Base-by-base conservation (phyloP, 2,329 filamentous ascomycete genomes). In the Ophiostoma angusticollis region DNA sequence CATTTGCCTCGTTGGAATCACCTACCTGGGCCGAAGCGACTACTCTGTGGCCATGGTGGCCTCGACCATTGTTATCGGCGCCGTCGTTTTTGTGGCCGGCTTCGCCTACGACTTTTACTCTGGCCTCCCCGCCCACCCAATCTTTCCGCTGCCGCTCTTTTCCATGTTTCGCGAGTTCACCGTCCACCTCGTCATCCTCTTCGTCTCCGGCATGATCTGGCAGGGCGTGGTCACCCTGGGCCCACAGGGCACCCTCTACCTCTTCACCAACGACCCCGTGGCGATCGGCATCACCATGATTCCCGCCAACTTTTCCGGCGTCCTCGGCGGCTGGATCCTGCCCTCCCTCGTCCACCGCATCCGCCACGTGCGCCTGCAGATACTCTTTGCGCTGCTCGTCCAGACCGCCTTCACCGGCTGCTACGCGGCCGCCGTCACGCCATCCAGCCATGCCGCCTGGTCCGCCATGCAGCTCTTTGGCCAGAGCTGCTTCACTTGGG, bases 281-380 rank as follows among this genome's bases (percentile, higher is more conserved):
- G 21, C 48, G 28, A 52, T 58, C 9, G 55, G 54, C 22, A 41
- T 52, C 21, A 52, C 40, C 13, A 40, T 49, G 36, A 50, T 54
- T n/a, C 50, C 52, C 7, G 32, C 42, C 28, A 49, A 44, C 24
- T 45, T 54, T 32, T 47, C 45, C 1, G 48, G 47, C 17, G 31
- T 54, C 2, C 35, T 54, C 1, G 52, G 51, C 16, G 53, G 52
- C n/a, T 52, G 51, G 49, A 43, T 57, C 17, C 40, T 55, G 6
- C 54, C 55, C 1, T 50, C 52, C 8, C 41, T 57, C 13, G 51
- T 54, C 1, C 54, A 57, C 43, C 54, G 52, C 30, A 50, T 57
- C 40, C 51, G 52, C 17, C 49, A 56, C 31, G 41, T 56, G 30
- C 50, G 51, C 35, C 39, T 47, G 31, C 54, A 56, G 40, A 50